Conservation (phyloP, 106 monocot species). For the Dendrobium huoshanense region DNA sequence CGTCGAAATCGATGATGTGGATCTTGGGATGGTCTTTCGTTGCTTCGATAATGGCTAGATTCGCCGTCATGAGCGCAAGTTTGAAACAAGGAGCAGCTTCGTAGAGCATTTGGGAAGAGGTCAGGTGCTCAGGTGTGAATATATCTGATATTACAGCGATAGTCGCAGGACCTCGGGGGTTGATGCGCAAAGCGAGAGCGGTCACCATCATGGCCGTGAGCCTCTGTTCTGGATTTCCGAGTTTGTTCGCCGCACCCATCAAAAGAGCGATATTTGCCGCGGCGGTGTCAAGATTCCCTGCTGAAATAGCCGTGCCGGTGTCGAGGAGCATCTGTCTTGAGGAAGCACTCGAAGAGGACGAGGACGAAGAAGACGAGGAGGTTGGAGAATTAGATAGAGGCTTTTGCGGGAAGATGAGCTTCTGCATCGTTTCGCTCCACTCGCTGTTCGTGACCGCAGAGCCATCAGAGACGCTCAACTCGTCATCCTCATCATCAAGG, state of each 20-base stretch:
- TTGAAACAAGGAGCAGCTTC: constrained; percentile 49
- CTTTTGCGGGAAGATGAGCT: too few relatives aligned
- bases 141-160: constrained; percentile 12
- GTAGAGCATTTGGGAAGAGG: constrained; percentile 25
- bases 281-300: constrained; percentile 35
- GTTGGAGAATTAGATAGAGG: too few relatives aligned
- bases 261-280: not conserved
- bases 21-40: constrained; percentile 22
- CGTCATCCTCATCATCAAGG: not conserved
- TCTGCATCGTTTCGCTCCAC: too few relatives aligned
- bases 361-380: too few relatives aligned
- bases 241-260: constrained; percentile 30
- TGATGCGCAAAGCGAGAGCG: constrained; percentile 27
- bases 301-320: constrained; percentile 38
- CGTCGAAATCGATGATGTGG: constrained; percentile 71
- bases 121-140: constrained; percentile 32
- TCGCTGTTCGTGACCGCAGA: too few relatives aligned
- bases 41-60: constrained; percentile 60
- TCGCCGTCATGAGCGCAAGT: constrained; percentile 33
- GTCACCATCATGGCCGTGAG: constrained; percentile 39
- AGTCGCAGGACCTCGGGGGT: constrained; percentile 3
- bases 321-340: constrained; percentile 38
- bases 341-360: not conserved
- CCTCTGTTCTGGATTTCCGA: constrained; percentile 58
- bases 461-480: not conserved